Evolutionary conservation across 768 basidiomycete species (phyloP).

Genomic region (Pisolithus microcarpus): DNA sequence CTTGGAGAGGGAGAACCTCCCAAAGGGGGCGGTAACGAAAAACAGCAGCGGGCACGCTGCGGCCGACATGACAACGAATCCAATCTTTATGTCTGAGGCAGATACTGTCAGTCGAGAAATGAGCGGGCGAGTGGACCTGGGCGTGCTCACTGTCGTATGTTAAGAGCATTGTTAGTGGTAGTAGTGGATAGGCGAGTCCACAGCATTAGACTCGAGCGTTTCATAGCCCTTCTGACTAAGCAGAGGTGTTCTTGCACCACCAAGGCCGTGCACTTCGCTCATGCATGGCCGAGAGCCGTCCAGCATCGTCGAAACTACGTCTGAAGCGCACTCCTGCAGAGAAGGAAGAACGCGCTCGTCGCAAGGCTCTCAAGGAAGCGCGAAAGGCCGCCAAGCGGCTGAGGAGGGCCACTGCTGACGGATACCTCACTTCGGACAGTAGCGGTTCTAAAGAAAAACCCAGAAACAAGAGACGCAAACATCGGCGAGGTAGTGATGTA

Average conservation of each 20-base stretch:
- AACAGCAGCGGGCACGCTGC: constrained; percentile 34
- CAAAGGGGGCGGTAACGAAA: constrained; percentile 71
- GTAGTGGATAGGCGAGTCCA: not conserved
- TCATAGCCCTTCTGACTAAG: constrained; percentile 14
- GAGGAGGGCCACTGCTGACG: constrained; percentile 16
- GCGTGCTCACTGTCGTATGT: constrained; percentile 19
- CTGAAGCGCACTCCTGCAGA: constrained; percentile 62
- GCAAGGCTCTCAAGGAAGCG: constrained; percentile 43
- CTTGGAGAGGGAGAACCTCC: constrained; percentile 53
- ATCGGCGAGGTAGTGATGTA: constrained; percentile 1
- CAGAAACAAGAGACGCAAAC: constrained; percentile 8
- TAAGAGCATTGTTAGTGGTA: constrained; percentile 9
- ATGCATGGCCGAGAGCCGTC: not conserved
- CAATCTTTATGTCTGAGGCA: constrained; percentile 33
- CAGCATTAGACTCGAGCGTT: no score
- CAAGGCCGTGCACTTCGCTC: not conserved
- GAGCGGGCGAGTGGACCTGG: not conserved
- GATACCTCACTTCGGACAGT: constrained; percentile 14
- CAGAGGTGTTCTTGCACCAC: not conserved
- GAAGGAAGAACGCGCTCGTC: constrained; percentile 36
- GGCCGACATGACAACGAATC: constrained; percentile 38
- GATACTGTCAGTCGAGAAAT: not conserved
- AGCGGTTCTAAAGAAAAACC: constrained; percentile 10
- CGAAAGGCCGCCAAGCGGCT: constrained; percentile 38
- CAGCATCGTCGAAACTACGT: constrained; percentile 41